Percentiles rank a stretch among this genome's conserved stretches.
Conservation (phyloP, 129 eudicot species). For the Lactuca saligna region DNA sequence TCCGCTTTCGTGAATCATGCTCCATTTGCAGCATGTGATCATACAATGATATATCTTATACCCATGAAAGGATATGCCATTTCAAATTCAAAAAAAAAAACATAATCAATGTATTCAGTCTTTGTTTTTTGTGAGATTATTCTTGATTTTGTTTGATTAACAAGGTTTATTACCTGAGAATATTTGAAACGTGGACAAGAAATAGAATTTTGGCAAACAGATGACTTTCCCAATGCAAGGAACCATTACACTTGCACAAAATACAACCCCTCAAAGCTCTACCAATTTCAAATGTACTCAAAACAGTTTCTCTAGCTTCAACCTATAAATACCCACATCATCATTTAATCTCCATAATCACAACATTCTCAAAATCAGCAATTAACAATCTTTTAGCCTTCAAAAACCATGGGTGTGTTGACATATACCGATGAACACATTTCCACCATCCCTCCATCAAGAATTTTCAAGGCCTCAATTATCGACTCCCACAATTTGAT, state of each 20-base stretch:
- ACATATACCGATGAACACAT: constrained; percentile 44
- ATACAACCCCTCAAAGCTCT: constrained; percentile 12
- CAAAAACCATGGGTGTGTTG: constrained; percentile 35
- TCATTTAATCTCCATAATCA: constrained; percentile 8
- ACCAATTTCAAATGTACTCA: neutral
- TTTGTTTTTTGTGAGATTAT: constrained; percentile 2
- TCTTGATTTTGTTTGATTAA: constrained; percentile 17
- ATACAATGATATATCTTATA: neutral
- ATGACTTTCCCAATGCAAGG: neutral
- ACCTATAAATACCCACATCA: constrained; percentile 25
- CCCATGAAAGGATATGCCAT: neutral
- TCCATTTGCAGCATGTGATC: neutral
- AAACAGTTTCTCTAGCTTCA: neutral
- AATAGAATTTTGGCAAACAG: constrained; percentile 13
- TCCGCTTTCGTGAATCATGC: neutral
- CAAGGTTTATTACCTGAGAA: constrained; percentile 11
- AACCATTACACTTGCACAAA: constrained; percentile 3
- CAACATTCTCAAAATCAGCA: constrained; percentile 3
- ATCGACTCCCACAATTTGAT: constrained; percentile 48
- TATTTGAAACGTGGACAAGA: constrained; percentile 16
- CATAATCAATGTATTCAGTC: neutral
- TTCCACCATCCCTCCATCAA: constrained; percentile 30
- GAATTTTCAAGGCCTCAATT: constrained; percentile 49
- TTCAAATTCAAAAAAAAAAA: neutral
- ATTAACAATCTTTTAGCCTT: constrained; percentile 9